Evolutionary conservation across 768 basidiomycete genomes (phyloP), one percentile per base, ranked within the genome.

Genomic region (Chalciporus piperatus): DNA sequence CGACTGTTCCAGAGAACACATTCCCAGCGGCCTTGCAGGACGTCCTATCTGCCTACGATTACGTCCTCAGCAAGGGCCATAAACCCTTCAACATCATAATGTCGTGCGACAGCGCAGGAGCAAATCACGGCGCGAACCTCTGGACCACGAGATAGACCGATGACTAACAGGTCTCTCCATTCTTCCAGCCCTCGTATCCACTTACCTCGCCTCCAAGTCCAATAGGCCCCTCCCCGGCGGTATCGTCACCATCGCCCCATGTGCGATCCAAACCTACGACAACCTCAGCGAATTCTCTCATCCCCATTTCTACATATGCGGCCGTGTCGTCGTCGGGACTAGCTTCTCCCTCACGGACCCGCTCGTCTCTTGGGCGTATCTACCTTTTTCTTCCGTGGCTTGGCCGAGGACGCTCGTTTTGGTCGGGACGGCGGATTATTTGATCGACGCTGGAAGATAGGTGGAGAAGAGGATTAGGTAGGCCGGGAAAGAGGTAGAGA

Each of bases 191-290:
- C 10, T 60, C 2, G 45, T 60, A 1, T 42, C 57, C 32, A 54
- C 59, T 1, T 50, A 60, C 32, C 49, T 60, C 14, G 67, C 78
- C 40, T 72, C 76, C 52, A 86, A 87, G 67, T 81, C 82, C 23
- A 83, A 12, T 64, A 14, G 68, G 27, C 69, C 73, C 5, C 69
- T 85, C 33, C 78, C 80, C 43, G 65, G 72, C 0, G 82, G 85
- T 58, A 67, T 88, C 55, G 71, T 80, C 40, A 73, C 85, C 25
- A 73, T 87, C 33, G 70, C 82, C 1, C 87, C 87, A 2, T 14
- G 12, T 27, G 49, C 55, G 12, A 42, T 50, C 1, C 35, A 41
- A 8, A 70, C 68, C 10, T 43, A 22, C 16, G 41, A 45, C 12
- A 8, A 37, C 17, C 20, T 42, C 33, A 47, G 52, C 33, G 38